Percentiles rank a stretch among this genome's conserved stretches.
Evolutionary conservation across 2,329 filamentous ascomycete genomes (phyloP).

Genomic region (Colletotrichum tamarilloi): DNA sequence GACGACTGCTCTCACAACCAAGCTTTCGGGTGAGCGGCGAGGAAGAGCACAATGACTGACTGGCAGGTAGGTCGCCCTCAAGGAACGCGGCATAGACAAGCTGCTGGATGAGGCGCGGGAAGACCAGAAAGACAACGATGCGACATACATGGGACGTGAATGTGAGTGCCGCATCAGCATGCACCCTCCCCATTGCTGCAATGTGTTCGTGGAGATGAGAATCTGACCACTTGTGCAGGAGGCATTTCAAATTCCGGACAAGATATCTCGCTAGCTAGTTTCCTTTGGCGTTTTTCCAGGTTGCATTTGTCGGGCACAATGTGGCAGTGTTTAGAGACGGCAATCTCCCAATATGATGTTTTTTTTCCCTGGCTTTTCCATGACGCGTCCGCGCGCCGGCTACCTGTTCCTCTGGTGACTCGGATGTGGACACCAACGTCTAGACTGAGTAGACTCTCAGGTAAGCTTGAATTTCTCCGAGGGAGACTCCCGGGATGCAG

Average conservation of each 20-base stretch:
- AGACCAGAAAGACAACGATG: constrained; percentile 88
- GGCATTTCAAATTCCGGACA: background rate
- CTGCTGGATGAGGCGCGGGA: constrained; percentile 92
- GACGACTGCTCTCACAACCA: constrained; percentile 1
- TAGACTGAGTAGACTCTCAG: too few relatives aligned
- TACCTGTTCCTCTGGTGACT: background rate
- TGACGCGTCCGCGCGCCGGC: constrained; percentile 19
- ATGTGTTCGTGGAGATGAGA: background rate
- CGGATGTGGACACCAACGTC: background rate
- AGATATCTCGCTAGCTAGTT: constrained; percentile 1
- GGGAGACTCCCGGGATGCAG: background rate
- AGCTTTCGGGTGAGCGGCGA: background rate
- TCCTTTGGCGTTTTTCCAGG: constrained; percentile 19
- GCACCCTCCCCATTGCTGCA: background rate
- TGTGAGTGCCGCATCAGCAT: constrained; percentile 43
- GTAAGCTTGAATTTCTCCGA: background rate
- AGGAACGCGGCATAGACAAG: constrained; percentile 90
- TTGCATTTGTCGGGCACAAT: constrained; percentile 19
- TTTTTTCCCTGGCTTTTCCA: constrained; percentile 18
- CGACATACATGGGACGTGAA: constrained; percentile 56
- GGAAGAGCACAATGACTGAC: background rate
- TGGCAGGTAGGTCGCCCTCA: constrained; percentile 77
- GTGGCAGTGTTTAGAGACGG: constrained; percentile 26
- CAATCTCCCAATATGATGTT: constrained; percentile 24
- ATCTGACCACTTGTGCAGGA: constrained; percentile 30